Conservation (phyloP, 495 filamentous ascomycete species). For the Trichoderma gamsii region DNA sequence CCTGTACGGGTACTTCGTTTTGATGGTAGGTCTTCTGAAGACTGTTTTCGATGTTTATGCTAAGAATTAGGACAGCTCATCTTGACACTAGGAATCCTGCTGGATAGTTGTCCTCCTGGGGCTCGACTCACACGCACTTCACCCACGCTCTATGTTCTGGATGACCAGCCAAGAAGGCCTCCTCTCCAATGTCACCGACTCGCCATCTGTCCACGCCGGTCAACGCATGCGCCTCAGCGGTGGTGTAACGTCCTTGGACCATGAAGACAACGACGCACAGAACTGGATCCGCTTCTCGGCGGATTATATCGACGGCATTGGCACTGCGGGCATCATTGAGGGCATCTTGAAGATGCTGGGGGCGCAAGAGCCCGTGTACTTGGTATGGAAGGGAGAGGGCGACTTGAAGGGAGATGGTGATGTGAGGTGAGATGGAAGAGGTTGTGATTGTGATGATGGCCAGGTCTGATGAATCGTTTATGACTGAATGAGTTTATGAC, state of each 20-base stretch:
- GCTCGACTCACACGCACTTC: slow-evolving; percentile 62
- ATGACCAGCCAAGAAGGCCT: slow-evolving; percentile 69
- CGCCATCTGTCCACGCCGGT: slow-evolving; percentile 68
- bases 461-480: too few species aligned
- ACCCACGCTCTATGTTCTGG: slow-evolving; percentile 84
- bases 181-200: slow-evolving; percentile 52
- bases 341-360: slow-evolving; percentile 55
- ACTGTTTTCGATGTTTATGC: neutral
- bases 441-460: neutral
- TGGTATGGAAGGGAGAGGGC: too few species aligned
- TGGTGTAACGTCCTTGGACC: slow-evolving; percentile 60
- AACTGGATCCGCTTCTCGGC: slow-evolving; percentile 60
- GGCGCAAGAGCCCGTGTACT: slow-evolving; percentile 58
- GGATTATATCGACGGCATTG: slow-evolving; percentile 66
- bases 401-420: slow-evolving; percentile 51
- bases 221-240: slow-evolving; percentile 67
- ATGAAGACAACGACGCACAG: slow-evolving; percentile 54
- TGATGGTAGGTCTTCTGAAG: slow-evolving; percentile 41
- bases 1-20: slow-evolving; percentile 78
- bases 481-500: too few species aligned
- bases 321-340: slow-evolving; percentile 52
- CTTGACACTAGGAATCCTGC: slow-evolving; percentile 79
- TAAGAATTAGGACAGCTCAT: slow-evolving; percentile 34
- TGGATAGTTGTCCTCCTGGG: slow-evolving; percentile 74
- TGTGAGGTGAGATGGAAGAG: neutral